Evolutionary conservation across 176 grass and related monocot species (phyloP).

Genomic region (Panicum miliaceum): DNA sequence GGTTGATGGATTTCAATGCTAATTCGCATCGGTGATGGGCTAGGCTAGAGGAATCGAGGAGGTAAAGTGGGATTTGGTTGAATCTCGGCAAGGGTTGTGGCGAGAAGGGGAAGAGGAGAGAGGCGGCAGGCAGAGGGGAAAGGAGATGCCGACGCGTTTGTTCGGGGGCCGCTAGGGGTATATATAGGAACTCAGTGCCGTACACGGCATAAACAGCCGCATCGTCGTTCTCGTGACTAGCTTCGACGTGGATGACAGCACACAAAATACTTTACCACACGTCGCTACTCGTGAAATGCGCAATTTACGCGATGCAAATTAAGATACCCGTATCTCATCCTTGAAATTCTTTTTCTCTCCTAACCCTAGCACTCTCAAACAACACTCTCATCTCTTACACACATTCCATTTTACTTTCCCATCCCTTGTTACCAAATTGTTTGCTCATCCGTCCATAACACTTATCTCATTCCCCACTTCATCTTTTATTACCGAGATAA

Average conservation of each 20-base stretch:
- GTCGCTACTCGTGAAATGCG: neutral
- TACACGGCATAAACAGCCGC: neutral
- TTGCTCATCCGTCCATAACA: neutral
- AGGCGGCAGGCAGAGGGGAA: neutral
- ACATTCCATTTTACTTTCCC: neutral
- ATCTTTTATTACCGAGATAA: too few species aligned
- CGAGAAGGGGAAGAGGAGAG: neutral
- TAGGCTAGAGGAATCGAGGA: neutral
- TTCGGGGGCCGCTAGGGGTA: neutral
- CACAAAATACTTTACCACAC: neutral
- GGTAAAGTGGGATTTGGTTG: neutral
- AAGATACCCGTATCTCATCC: too few species aligned
- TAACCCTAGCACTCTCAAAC: too few species aligned
- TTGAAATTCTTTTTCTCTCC: too few species aligned
- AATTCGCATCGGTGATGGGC: fast-evolving
- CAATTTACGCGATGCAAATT: neutral
- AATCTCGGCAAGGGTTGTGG: neutral
- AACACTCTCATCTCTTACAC: neutral
- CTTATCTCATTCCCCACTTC: too few species aligned
- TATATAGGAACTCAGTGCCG: neutral
- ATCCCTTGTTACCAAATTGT: neutral
- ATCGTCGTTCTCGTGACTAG: neutral
- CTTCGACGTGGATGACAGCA: neutral
- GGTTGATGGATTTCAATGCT: neutral
- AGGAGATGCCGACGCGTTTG: neutral